These are phyloP conservation scores for Cephalotrichum gorgonifer DNA, from an alignment of 2,329 filamentous ascomycete genomes.

Conservation along the genomic window DNA sequence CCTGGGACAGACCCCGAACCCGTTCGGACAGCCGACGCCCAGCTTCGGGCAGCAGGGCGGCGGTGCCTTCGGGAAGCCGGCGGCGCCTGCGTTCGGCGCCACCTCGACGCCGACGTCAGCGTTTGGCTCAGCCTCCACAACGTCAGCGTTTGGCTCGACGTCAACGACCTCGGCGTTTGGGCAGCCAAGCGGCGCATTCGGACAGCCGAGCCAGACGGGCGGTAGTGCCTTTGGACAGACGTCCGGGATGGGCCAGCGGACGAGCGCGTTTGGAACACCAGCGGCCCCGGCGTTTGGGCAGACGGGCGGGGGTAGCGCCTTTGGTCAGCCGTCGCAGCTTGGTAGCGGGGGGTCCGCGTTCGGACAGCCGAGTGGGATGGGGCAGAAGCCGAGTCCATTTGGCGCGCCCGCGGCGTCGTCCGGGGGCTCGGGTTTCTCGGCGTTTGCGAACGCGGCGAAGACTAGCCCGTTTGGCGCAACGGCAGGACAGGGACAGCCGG, in stretches of 20 bases:
- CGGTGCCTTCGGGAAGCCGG: constrained; percentile 12
- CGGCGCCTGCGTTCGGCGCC: constrained; percentile 4
- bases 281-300: constrained; percentile 8
- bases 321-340: constrained; percentile 12
- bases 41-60: constrained; percentile 1
- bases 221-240: constrained; percentile 4
- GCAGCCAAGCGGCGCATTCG: constrained; percentile 12
- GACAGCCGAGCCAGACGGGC: no score
- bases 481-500: no score
- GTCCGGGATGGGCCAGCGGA: no score
- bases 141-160: constrained; percentile 18
- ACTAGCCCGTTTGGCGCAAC: constrained; percentile 4
- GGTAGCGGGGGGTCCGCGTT: not conserved
- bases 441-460: not conserved
- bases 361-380: constrained; percentile 2
- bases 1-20: constrained; percentile 20
- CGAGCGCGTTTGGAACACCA: no score
- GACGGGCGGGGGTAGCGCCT: constrained; percentile 5
- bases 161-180: constrained; percentile 16
- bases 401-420: not conserved
- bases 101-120: constrained; percentile 15
- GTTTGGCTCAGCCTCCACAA: constrained; percentile 5
- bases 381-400: constrained; percentile 24
- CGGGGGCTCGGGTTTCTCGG: not conserved
- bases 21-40: constrained; percentile 16